Base-by-base conservation (phyloP, 306 rosid genomes). In the Ceratonia siliqua region DNA sequence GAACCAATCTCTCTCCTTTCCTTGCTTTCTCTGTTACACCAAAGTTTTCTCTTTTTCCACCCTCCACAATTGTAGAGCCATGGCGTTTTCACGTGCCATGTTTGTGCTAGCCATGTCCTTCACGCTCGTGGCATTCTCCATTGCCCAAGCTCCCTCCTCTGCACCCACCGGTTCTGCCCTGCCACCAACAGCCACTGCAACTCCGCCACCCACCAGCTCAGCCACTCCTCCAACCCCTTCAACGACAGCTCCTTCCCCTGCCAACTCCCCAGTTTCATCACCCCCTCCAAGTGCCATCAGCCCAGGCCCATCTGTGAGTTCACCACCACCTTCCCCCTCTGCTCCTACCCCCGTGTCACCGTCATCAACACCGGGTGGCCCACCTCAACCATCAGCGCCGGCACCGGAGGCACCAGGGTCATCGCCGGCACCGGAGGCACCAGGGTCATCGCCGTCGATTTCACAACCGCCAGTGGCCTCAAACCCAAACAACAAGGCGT, bases 21-120 rank as follows among this genome's bases (percentile, higher is more conserved):
- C 48, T 53, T 2, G 22, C 18, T 33, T 49, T 48, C 28, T 24
- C 42, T 41, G 15, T 36, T 21, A 20, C 27, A 20, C 27, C 62
- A 8, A 5, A 1, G 5, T 12, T 20, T 50, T 30, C 27, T 2
- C 56, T 12, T 11, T 13, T 2, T 50, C 13, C 49, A 70, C 32
- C 8, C 1, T 39, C 22, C 18, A n/a, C n/a, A n/a, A n/a, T n/a
- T 43, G 10, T 39, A 27, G 13, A 68, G 77, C 68, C 70, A 87
- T 87, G 91, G 88, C 82, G 38, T 61, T 61, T 69, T 8, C 82
- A 35, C 78, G 77, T 68, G 82, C 84, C 85, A 66, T 70, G 84
- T 82, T 82, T 53, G 17, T 74, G 73, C 75, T 87, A 28, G 10
- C 64, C 33, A 12, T 84, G 77, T 73, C 77, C 52, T 38, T 85